phyloP scores from a whole-genome alignment of 2,329 filamentous ascomycete genomes.

The Botrytis medusae region DNA sequence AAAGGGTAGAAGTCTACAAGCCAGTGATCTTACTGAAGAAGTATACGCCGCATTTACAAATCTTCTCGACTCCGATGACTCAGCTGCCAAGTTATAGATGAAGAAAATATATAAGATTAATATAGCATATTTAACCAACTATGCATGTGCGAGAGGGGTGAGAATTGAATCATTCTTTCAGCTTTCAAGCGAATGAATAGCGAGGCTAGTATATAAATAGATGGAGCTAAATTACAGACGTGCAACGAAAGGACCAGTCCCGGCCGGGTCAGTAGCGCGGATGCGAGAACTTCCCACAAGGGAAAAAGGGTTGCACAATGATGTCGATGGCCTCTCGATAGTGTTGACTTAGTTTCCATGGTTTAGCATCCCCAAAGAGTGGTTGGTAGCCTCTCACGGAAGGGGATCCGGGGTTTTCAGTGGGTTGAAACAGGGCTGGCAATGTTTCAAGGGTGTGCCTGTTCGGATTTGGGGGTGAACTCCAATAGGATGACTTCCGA shows the following conservation, averaged over 20 bases:
- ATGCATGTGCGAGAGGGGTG: background rate
- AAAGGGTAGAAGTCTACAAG: slow-evolving; percentile 84
- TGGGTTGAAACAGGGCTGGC: background rate
- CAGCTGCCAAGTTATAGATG: slow-evolving; percentile 34
- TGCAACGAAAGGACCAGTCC: slow-evolving; percentile 20
- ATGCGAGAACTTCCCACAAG: background rate
- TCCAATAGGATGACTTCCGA: background rate
- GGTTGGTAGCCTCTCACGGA: background rate
- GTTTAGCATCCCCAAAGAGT: background rate
- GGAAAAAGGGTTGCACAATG: background rate
- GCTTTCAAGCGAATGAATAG: background rate
- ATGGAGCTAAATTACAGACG: slow-evolving; percentile 23
- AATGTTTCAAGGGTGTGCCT: background rate
- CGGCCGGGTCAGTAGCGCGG: background rate
- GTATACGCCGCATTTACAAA: slow-evolving; percentile 79
- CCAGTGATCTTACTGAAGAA: slow-evolving; percentile 88
- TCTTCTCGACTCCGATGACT: slow-evolving; percentile 69
- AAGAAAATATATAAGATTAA: background rate
- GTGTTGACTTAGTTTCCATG: background rate
- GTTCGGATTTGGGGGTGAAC: background rate
- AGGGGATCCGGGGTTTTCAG: background rate
- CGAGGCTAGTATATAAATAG: slow-evolving; percentile 16
- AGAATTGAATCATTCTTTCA: background rate
- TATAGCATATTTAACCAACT: background rate
- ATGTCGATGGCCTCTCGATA: background rate